Percentiles rank a stretch among this genome's conserved stretches.
Evolutionary conservation across 2,329 filamentous ascomycete species (phyloP).

Genomic region (Fusarium duplospermum): DNA sequence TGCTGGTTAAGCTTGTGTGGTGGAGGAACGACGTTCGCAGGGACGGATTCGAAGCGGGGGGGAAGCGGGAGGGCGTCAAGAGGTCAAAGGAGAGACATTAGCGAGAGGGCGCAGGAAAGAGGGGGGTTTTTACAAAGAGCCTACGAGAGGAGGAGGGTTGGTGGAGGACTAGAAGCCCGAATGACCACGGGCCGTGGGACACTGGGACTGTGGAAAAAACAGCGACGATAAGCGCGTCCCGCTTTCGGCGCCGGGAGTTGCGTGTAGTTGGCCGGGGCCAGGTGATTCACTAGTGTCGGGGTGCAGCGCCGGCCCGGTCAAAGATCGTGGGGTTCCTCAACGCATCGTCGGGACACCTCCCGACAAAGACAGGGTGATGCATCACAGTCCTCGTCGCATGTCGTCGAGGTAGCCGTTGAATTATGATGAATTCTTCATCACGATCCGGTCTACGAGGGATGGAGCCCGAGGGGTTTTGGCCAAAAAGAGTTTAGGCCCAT

Average conservation of each 20-base stretch:
- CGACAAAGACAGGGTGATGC: neutral
- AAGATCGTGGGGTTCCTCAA: slow-evolving; percentile 29
- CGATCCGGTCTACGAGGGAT: neutral
- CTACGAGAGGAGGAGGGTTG: neutral
- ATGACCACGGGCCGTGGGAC: slow-evolving; percentile 32
- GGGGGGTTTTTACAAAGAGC: slow-evolving; percentile 8
- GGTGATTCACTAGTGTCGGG: slow-evolving; percentile 1
- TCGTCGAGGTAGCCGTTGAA: neutral
- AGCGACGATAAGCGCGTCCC: slow-evolving; percentile 49
- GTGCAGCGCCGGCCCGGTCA: slow-evolving; percentile 23
- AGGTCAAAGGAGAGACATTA: slow-evolving; percentile 14
- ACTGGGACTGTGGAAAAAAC: slow-evolving; percentile 40
- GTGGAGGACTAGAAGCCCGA: slow-evolving; percentile 32
- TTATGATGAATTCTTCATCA: neutral
- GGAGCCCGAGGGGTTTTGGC: neutral
- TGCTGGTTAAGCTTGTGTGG: slow-evolving; percentile 9
- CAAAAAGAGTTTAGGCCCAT: neutral
- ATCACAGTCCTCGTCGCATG: neutral
- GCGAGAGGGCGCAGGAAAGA: slow-evolving; percentile 15
- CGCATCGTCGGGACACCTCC: slow-evolving; percentile 24
- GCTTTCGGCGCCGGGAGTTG: slow-evolving; percentile 46
- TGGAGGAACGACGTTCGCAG: slow-evolving; percentile 1
- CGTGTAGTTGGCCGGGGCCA: slow-evolving; percentile 22
- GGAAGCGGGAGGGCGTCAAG: neutral
- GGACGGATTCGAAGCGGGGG: slow-evolving; percentile 1